Evolutionary conservation across 106 monocot genomes (phyloP).

Genomic region (Agapanthus africanus): DNA sequence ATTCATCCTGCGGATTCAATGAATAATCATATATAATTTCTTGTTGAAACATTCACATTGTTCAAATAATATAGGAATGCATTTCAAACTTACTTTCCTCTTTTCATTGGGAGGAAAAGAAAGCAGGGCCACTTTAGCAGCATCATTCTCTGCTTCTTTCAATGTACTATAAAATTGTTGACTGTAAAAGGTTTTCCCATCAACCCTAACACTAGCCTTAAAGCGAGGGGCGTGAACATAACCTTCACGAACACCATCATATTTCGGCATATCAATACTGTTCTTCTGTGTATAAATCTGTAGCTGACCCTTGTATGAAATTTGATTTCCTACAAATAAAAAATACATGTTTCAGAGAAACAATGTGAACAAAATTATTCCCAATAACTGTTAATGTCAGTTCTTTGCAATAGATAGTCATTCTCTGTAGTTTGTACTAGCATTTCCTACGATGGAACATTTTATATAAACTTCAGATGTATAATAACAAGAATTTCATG

Average conservation of each 20-base stretch:
- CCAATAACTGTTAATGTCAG: too few relatives aligned
- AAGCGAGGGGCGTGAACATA: constrained; percentile 24
- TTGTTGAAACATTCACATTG: not conserved
- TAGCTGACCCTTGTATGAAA: constrained; percentile 48
- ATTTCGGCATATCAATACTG: constrained; percentile 27
- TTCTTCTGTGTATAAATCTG: constrained; percentile 47
- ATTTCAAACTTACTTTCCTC: constrained; percentile 12
- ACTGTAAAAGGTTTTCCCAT: constrained; percentile 51
- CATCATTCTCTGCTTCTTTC: constrained; percentile 68
- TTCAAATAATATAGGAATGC: not conserved
- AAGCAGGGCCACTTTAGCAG: constrained; percentile 56
- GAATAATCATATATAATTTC: not conserved
- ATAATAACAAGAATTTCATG: too few relatives aligned
- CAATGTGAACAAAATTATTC: not conserved
- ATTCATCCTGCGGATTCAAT: constrained; percentile 28
- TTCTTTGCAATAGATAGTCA: too few relatives aligned
- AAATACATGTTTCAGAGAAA: not conserved
- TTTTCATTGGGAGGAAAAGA: constrained; percentile 13
- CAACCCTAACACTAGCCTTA: constrained; percentile 59
- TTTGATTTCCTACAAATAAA: not conserved
- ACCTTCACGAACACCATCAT: constrained; percentile 29
- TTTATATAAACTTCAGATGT: too few relatives aligned
- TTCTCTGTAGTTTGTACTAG: too few relatives aligned
- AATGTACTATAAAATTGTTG: constrained; percentile 29
- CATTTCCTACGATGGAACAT: too few relatives aligned